Percentiles rank a stretch among this genome's conserved stretches.
phyloP scores from a whole-genome alignment of 208 protist genomes.

The Zelonia costaricensis region DNA sequence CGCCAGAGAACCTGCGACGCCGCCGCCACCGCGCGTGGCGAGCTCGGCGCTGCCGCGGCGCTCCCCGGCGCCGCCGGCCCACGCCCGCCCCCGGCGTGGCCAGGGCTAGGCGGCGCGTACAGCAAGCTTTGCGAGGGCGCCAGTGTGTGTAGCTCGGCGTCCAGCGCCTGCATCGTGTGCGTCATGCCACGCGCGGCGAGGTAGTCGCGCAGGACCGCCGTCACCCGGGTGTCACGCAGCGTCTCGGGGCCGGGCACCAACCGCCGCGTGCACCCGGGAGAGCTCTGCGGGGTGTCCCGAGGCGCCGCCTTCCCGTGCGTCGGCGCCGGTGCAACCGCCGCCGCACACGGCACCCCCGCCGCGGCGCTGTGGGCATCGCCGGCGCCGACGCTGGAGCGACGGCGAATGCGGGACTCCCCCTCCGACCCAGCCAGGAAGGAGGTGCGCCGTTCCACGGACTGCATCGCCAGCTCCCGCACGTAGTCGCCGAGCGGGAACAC shows the following conservation, averaged over 20 bases:
- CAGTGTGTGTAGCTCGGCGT: slow-evolving; percentile 41
- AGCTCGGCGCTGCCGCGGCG: too few species aligned
- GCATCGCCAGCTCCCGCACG: slow-evolving; percentile 12
- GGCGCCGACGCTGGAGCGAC: too few species aligned
- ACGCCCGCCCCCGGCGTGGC: too few species aligned
- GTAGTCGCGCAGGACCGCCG: slow-evolving; percentile 52
- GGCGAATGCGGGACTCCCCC: slow-evolving; percentile 8
- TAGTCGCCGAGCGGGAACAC: slow-evolving; percentile 15
- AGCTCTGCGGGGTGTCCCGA: neutral
- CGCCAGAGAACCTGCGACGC: neutral
- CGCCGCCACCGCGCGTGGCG: neutral
- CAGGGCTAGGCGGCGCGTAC: slow-evolving; percentile 5
- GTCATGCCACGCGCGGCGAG: slow-evolving; percentile 54
- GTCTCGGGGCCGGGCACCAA: slow-evolving; percentile 5
- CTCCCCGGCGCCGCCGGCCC: neutral
- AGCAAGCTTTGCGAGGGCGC: slow-evolving; percentile 5
- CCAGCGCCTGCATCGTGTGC: slow-evolving; percentile 35
- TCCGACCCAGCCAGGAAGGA: slow-evolving; percentile 3
- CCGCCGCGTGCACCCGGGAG: neutral
- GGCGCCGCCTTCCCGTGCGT: neutral
- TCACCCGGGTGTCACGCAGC: slow-evolving; percentile 38
- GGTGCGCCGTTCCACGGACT: slow-evolving; percentile 10
- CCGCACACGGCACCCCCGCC: too few species aligned
- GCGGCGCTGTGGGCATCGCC: too few species aligned
- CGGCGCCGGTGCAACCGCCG: neutral